A percentile compares a stretch with the other conserved stretches of the same genome.
Evolutionary conservation across 352 stramenopile species (phyloP).

Genomic region (Pseudoperonospora humuli): DNA sequence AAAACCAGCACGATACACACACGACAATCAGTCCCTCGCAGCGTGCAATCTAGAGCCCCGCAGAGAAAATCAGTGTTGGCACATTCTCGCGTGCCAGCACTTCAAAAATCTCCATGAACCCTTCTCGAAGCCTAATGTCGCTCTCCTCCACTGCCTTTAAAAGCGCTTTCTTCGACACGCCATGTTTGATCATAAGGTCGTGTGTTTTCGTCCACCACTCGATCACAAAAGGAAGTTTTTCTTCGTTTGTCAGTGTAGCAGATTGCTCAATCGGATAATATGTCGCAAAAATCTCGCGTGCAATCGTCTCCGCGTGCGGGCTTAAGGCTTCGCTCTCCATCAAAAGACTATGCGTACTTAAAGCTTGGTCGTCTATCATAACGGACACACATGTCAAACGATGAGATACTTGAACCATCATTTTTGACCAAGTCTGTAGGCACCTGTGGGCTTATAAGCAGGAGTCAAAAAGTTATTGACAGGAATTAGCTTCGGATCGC

Average conservation of each 20-base stretch:
- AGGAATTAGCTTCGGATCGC: constrained; percentile 11
- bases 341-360: constrained; percentile 46
- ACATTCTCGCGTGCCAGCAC: constrained; percentile 47
- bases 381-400: neutral
- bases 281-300: constrained; percentile 45
- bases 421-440: neutral
- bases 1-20: constrained; percentile 1
- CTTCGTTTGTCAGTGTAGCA: constrained; percentile 41
- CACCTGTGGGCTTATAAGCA: constrained; percentile 18
- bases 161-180: constrained; percentile 42
- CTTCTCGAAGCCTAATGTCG: constrained; percentile 46
- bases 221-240: constrained; percentile 77
- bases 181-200: constrained; percentile 45
- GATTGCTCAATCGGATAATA: constrained; percentile 80
- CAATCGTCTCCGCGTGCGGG: constrained; percentile 20
- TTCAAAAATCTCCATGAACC: constrained; percentile 58
- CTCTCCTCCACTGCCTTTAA: constrained; percentile 35
- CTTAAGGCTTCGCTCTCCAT: constrained; percentile 42
- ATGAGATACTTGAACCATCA: neutral
- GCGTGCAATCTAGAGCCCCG: constrained; percentile 33
- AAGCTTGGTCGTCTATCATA: constrained; percentile 34
- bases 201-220: constrained; percentile 60
- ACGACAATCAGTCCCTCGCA: neutral
- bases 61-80: constrained; percentile 66
- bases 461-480: neutral